A percentile compares a stretch with the other conserved stretches of the same genome.
phyloP scores from a whole-genome alignment of 768 basidiomycete genomes.

The Coprinopsis marcescibilis region DNA sequence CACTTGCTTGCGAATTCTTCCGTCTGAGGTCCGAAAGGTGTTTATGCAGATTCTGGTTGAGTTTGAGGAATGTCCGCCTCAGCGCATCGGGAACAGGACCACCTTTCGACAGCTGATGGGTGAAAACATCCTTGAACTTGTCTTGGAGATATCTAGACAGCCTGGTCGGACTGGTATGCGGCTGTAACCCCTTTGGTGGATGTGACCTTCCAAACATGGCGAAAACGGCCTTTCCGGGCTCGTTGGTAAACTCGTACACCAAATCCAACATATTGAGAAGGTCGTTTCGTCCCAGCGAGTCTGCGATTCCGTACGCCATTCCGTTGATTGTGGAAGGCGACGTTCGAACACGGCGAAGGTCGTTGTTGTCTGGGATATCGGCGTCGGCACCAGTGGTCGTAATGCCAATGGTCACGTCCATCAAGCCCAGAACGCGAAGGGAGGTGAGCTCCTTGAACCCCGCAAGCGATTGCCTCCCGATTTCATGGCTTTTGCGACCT shows the following conservation, averaged over 20 bases:
- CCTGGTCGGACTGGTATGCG: slow-evolving; percentile 52
- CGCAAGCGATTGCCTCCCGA: slow-evolving; percentile 45
- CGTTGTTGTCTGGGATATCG: slow-evolving; percentile 77
- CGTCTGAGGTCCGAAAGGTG: slow-evolving; percentile 47
- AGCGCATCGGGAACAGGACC: slow-evolving; percentile 73
- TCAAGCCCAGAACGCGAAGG: slow-evolving; percentile 88
- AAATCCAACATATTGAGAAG: slow-evolving; percentile 88
- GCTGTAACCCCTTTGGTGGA: slow-evolving; percentile 32
- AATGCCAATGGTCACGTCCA: slow-evolving; percentile 87
- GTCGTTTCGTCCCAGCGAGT: slow-evolving; percentile 77
- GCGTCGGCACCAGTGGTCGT: slow-evolving; percentile 42
- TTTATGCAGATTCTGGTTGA: slow-evolving; percentile 81
- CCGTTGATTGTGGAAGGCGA: slow-evolving; percentile 83
- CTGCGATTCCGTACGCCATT: slow-evolving; percentile 96
- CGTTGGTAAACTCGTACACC: slow-evolving; percentile 72
- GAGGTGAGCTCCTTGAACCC: slow-evolving; percentile 86
- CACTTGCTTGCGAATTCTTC: slow-evolving; percentile 71
- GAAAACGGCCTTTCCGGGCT: slow-evolving; percentile 80
- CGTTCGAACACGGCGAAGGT: slow-evolving; percentile 87
- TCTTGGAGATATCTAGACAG: slow-evolving; percentile 84
- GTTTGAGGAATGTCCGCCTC: slow-evolving; percentile 78
- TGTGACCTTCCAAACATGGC: slow-evolving; percentile 90
- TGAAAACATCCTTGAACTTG: slow-evolving; percentile 63
- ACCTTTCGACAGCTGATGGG: slow-evolving; percentile 41
- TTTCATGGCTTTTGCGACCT: slow-evolving; percentile 17